Evolutionary conservation across 1,139 yeast genomes (phyloP).

Genomic region (Eremothecium gossypii): DNA sequence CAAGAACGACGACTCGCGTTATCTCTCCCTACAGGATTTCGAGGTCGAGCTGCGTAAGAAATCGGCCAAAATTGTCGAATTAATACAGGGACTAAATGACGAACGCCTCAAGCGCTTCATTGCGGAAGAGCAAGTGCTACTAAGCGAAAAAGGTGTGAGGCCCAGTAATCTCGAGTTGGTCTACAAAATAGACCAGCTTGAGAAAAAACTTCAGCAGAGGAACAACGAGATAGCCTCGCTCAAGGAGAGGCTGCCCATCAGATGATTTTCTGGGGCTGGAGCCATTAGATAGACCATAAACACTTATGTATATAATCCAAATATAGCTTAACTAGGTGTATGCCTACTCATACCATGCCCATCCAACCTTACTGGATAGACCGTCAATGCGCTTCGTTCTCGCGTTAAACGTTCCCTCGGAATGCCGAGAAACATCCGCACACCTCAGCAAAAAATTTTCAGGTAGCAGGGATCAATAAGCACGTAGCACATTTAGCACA

Average conservation of each 20-base stretch:
- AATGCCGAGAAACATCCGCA: no score
- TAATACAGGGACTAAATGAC: constrained; percentile 50
- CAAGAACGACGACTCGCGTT: constrained; percentile 6
- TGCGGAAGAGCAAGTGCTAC: constrained; percentile 59
- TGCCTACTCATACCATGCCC: no score
- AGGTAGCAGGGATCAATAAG: no score
- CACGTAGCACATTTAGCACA: no score
- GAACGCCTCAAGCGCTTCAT: constrained; percentile 58
- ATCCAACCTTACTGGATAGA: no score
- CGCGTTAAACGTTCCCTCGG: no score
- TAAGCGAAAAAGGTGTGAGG: constrained; percentile 44
- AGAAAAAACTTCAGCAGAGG: constrained; percentile 39
- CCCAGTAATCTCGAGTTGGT: constrained; percentile 49
- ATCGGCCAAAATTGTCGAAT: constrained; percentile 39
- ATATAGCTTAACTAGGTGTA: no score
- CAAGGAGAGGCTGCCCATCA: constrained; percentile 8
- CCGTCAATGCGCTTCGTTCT: no score
- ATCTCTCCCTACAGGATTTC: constrained; percentile 15
- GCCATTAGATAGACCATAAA: no score
- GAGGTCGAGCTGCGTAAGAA: constrained; percentile 36
- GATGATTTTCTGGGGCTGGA: neutral
- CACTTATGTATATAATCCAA: no score
- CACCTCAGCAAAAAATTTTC: no score
- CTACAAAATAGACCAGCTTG: constrained; percentile 47
- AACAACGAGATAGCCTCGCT: constrained; percentile 33